These are phyloP conservation scores for Chondrus crispus DNA, from an alignment of 23 red algal genomes.

Conservation along the genomic window DNA sequence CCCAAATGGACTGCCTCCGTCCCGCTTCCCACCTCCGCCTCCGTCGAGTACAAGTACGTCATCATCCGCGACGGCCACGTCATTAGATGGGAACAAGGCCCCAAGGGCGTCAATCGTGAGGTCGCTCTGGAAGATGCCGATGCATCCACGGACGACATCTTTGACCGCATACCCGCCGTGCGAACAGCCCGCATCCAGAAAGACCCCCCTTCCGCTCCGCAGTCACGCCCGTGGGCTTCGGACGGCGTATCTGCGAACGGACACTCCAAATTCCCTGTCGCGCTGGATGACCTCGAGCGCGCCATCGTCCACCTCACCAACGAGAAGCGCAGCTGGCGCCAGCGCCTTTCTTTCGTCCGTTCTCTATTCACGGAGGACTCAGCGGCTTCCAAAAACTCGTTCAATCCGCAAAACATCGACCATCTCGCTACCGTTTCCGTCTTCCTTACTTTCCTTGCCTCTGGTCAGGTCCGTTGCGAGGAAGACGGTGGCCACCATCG, in stretches of 20 bases:
- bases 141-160: neutral
- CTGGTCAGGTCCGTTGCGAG: slow-evolving; percentile 61
- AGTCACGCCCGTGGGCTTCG: neutral
- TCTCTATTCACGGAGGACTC: slow-evolving; percentile 43
- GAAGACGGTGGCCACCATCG: slow-evolving; percentile 78
- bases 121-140: neutral
- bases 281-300: slow-evolving; percentile 42
- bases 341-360: slow-evolving; percentile 52
- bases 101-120: slow-evolving; percentile 7
- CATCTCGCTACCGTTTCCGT: slow-evolving; percentile 57
- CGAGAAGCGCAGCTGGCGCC: slow-evolving; percentile 63
- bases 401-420: slow-evolving; percentile 45
- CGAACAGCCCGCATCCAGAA: neutral
- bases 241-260: neutral
- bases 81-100: slow-evolving; percentile 44
- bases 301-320: slow-evolving; percentile 33
- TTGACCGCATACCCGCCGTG: neutral
- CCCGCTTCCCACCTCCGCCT: neutral
- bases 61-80: slow-evolving; percentile 30
- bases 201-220: neutral
- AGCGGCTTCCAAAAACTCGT: neutral
- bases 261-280: neutral
- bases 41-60: slow-evolving; percentile 71
- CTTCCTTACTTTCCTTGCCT: slow-evolving; percentile 75
- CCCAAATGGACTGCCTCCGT: slow-evolving; percentile 18